Base-by-base conservation (phyloP, 73 alveolate genomes). In the Stentor coeruleus region DNA sequence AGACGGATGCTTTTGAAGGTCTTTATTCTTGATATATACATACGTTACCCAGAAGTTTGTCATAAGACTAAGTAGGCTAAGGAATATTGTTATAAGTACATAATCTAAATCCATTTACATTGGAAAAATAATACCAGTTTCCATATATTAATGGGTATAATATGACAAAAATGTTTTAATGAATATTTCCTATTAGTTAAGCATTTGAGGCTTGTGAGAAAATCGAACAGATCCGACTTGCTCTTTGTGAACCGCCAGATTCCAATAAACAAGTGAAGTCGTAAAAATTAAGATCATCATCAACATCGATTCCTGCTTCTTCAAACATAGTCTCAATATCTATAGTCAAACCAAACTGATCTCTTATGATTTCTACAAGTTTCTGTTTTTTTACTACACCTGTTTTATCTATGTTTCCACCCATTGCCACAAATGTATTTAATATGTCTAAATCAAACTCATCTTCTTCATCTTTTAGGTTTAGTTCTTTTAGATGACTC, bases 1-100 rank as follows among this genome's bases (percentile, higher is more conserved):
- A 20, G 79, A 20, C 33, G 79, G 79, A 33, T 66, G 79, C 42
- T 66, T 20, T 1, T 66, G 79, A 2, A 66, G 79, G 20, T 66
- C 79, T 26, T 20, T 20, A 40, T 66, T 66, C 33, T 31, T 66
- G 20, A 66, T 26, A 40, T 66, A 66, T 1, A 66, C 37, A 28
- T 28, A 66, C 33, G 79, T 66, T 2, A 66, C 79, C 37, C 79
- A 66, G 37, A 33, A 26, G 37, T 31, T 66, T 66, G 79, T 11
- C 33, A 66, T 15, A 14, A 66, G 37, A 66, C 40, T 20, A 33
- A 66, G n/a, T 20, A 31, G 37, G 37, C 79, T 66, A 15, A 66
- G 33, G 33, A 66, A 20, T 37, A 66, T 26, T 31, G 79, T 66
- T 26, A 20, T 66, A 28, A 20, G 40, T 20, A 20, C 39, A 66